phyloP scores from a whole-genome alignment of 495 filamentous ascomycete genomes.

The Choiromyces venosus region DNA sequence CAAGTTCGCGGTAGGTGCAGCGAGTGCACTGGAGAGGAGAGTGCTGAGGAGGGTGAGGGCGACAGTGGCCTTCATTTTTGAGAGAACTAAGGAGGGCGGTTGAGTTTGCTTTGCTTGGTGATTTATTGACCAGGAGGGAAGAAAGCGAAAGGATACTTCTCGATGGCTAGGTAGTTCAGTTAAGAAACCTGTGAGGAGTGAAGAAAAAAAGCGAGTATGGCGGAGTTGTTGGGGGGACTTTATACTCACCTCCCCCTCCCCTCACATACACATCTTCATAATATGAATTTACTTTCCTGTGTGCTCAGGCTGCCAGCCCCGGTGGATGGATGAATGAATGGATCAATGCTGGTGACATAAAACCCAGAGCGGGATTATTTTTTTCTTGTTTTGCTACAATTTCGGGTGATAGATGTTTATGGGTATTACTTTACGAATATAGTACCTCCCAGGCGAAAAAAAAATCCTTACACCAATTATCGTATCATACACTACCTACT shows the following conservation, averaged over 20 bases:
- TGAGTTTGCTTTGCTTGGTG: not conserved
- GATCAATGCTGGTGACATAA: not conserved
- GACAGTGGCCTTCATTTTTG: conserved; percentile 1
- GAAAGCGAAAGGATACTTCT: not conserved
- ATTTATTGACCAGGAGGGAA: not conserved
- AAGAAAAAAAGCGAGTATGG: not conserved
- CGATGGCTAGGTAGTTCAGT: not conserved
- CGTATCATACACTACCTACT: not conserved
- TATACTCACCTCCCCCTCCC: not conserved
- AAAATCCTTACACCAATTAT: not conserved
- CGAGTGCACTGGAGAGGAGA: conserved; percentile 6
- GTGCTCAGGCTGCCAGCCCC: not conserved
- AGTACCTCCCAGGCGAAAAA: not conserved
- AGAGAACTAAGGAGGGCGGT: not conserved
- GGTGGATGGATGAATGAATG: too few species aligned
- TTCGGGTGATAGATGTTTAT: not conserved
- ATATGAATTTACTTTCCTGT: not conserved
- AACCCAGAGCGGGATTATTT: not conserved
- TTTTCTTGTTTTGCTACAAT: not conserved
- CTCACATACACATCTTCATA: not conserved
- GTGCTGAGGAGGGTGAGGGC: conserved; percentile 7
- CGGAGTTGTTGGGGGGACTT: not conserved
- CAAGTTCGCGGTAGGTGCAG: conserved; percentile 4
- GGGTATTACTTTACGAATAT: not conserved
- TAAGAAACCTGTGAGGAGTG: not conserved